Percentiles rank a stretch among this genome's conserved stretches.
These are phyloP conservation scores for Lactarius sanguifluus DNA, from an alignment of 768 basidiomycete species.

Conservation along the genomic window DNA sequence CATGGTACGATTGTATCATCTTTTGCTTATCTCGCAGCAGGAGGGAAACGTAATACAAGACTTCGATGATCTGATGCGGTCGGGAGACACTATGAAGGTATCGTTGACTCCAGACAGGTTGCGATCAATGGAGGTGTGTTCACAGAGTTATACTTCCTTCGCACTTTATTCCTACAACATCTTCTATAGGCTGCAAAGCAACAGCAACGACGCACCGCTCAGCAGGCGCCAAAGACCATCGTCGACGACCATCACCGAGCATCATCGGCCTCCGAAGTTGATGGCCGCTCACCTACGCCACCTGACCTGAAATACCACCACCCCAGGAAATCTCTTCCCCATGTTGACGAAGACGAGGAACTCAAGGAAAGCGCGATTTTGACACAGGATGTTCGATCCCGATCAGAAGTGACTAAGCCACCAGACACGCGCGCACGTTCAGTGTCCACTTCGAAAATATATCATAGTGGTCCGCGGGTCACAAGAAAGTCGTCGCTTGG, in stretches of 20 bases:
- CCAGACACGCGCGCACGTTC: conserved; percentile 29
- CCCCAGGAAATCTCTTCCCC: conserved; percentile 45
- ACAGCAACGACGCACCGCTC: conserved; percentile 7
- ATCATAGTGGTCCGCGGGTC: conserved; percentile 14
- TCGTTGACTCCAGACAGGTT: conserved; percentile 93
- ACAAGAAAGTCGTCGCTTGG: conserved; percentile 17
- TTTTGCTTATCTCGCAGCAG: conserved; percentile 11
- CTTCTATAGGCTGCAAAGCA: conserved; percentile 15
- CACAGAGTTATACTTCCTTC: conserved; percentile 35
- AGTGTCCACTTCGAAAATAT: conserved; percentile 31
- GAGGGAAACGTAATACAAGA: conserved; percentile 54
- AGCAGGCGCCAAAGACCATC: background rate
- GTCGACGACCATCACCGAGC: background rate
- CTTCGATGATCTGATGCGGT: conserved; percentile 92
- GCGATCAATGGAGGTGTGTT: conserved; percentile 82
- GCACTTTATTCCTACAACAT: background rate
- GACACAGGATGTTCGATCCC: background rate
- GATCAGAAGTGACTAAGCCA: conserved; percentile 3
- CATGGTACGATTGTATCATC: conserved; percentile 12
- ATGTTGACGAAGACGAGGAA: conserved; percentile 66
- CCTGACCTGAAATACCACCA: conserved; percentile 16
- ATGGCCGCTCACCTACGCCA: conserved; percentile 16
- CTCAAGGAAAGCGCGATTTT: conserved; percentile 14
- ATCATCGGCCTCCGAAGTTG: background rate
- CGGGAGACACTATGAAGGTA: conserved; percentile 90